Conservation (phyloP, 768 basidiomycete species). For the Gloeostereum incarnatum region DNA sequence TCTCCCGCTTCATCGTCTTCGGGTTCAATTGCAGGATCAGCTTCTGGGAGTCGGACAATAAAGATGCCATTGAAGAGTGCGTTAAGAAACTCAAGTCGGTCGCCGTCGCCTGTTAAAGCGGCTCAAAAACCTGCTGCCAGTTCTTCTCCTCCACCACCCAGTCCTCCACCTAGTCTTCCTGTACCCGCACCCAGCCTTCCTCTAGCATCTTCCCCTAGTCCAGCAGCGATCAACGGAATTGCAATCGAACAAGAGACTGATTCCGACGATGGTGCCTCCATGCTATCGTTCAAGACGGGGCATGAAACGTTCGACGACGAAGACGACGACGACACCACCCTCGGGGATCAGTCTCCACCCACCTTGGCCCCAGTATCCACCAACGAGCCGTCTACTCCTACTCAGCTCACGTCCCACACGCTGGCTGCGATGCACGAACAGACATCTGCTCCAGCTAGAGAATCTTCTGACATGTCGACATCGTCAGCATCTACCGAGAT, state of each 20-base stretch:
- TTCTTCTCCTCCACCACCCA: not conserved
- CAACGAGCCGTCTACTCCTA: too few relatives aligned
- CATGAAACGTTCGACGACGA: constrained; percentile 40
- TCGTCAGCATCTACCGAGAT: constrained; percentile 9
- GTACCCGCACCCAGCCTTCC: too few relatives aligned
- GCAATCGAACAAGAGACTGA: constrained; percentile 7
- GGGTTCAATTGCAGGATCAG: not conserved
- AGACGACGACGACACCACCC: constrained; percentile 14
- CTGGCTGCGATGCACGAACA: constrained; percentile 11
- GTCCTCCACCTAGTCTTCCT: too few relatives aligned
- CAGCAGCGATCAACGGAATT: too few relatives aligned
- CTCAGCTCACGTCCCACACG: too few relatives aligned
- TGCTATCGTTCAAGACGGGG: constrained; percentile 61
- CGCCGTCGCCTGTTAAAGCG: constrained; percentile 33
- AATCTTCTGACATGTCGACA: constrained; percentile 8
- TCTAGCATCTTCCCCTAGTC: too few relatives aligned
- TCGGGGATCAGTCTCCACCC: too few relatives aligned
- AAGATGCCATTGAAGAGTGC: constrained; percentile 56
- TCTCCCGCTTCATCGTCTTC: too few relatives aligned
- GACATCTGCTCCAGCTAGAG: constrained; percentile 2
- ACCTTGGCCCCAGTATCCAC: too few relatives aligned
- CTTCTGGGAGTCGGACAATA: constrained; percentile 16
- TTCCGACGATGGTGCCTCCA: constrained; percentile 34
- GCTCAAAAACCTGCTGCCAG: constrained; percentile 1
- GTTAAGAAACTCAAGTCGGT: constrained; percentile 41